Conservation (phyloP, 2,329 filamentous ascomycete species). For the Aurifilum marmelostoma region DNA sequence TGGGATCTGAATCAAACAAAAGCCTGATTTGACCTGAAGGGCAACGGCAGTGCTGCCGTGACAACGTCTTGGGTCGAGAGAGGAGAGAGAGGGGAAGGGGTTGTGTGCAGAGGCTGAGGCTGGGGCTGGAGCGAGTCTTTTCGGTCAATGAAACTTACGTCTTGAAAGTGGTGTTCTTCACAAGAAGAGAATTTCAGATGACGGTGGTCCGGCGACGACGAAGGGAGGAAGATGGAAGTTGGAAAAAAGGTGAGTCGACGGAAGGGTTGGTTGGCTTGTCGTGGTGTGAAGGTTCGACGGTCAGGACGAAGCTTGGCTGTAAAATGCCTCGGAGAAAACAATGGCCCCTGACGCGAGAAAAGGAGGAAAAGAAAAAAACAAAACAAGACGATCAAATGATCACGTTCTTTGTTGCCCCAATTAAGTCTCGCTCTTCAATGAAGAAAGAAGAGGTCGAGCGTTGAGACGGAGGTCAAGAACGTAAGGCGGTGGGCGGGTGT, state of each 20-base stretch:
- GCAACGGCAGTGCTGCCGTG: neutral
- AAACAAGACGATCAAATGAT: slow-evolving; percentile 1
- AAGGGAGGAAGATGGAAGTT: slow-evolving; percentile 7
- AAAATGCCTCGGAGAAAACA: slow-evolving; percentile 20
- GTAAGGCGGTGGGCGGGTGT: slow-evolving; percentile 4
- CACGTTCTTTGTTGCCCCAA: slow-evolving; percentile 23
- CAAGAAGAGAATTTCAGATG: neutral
- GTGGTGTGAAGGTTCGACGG: neutral
- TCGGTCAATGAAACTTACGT: neutral
- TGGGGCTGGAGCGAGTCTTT: neutral
- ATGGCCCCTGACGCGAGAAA: neutral
- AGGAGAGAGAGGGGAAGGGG: no score
- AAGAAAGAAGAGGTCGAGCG: slow-evolving; percentile 24
- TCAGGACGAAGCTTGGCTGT: neutral
- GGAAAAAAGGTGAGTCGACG: neutral
- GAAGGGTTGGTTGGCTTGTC: neutral
- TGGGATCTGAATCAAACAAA: neutral
- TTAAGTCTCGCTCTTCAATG: slow-evolving; percentile 16
- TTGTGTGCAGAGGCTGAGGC: neutral
- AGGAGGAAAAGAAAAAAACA: neutral
- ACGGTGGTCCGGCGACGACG: slow-evolving; percentile 11
- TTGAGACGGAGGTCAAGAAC: slow-evolving; percentile 8
- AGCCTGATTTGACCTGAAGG: neutral
- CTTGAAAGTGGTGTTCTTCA: neutral
- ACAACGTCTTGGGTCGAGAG: neutral